A percentile compares a stretch with the other conserved stretches of the same genome.
phyloP scores from a whole-genome alignment of 1,284 basidiomycete genomes.

The Cryptococcus hybrid region DNA sequence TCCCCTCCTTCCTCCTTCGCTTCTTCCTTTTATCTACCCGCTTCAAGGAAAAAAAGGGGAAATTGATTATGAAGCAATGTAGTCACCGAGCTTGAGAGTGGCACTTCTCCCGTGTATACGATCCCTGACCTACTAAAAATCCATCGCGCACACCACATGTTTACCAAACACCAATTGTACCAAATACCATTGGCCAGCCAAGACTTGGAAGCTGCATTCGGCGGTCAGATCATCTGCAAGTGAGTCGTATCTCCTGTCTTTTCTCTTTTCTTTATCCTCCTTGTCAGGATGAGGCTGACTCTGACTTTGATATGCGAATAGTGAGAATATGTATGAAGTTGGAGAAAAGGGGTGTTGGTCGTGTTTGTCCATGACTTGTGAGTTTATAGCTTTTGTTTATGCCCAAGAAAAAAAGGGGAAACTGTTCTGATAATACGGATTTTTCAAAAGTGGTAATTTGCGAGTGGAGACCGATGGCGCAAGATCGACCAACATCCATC shows the following conservation, averaged over 20 bases:
- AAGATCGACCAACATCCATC: constrained; percentile 66
- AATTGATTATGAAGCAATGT: background rate
- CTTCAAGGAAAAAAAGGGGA: background rate
- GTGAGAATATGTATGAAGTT: constrained; percentile 54
- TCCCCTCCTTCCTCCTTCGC: background rate
- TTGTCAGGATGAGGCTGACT: background rate
- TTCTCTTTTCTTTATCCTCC: background rate
- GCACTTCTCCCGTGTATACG: constrained; percentile 19
- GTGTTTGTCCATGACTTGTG: constrained; percentile 91
- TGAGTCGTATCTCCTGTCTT: too few relatives aligned
- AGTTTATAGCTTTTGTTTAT: constrained; percentile 34
- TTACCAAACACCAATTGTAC: constrained; percentile 68
- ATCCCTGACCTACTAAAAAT: constrained; percentile 67
- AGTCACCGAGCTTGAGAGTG: constrained; percentile 12
- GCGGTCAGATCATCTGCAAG: constrained; percentile 81
- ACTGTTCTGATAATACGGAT: background rate
- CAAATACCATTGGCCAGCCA: constrained; percentile 70
- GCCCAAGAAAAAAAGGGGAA: background rate
- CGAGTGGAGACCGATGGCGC: constrained; percentile 72
- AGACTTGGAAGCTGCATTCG: constrained; percentile 68
- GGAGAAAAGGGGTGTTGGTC: constrained; percentile 59
- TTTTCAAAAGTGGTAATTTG: constrained; percentile 68
- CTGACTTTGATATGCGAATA: constrained; percentile 1
- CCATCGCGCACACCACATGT: constrained; percentile 76
- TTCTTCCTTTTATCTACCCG: background rate